Percentiles rank a stretch among this genome's conserved stretches.
Evolutionary conservation across 2,329 filamentous ascomycete genomes (phyloP).

Genomic region (Claviceps sp.): DNA sequence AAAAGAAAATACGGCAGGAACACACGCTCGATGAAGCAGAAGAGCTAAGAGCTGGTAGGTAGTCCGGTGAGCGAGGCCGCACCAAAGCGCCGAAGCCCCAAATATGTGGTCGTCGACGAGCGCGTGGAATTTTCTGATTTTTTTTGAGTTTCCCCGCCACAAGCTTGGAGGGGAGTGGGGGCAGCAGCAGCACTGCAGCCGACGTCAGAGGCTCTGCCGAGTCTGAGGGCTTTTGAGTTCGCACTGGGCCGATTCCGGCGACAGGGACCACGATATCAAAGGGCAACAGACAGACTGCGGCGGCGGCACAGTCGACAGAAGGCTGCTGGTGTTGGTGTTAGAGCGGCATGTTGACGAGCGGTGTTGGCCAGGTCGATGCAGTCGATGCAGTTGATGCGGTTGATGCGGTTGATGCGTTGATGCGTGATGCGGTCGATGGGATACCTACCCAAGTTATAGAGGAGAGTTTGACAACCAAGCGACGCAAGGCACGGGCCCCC

Average conservation of each 20-base stretch:
- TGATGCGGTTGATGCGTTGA: no score
- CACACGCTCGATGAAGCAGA: not conserved
- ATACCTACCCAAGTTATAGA: no score
- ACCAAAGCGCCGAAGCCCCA: slow-evolving; percentile 1
- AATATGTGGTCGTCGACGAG: not conserved
- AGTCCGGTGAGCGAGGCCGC: slow-evolving; percentile 2
- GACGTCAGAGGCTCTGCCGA: slow-evolving; percentile 6
- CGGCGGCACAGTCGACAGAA: not conserved
- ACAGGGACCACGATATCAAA: not conserved
- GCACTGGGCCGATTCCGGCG: slow-evolving; percentile 6
- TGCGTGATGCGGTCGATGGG: no score
- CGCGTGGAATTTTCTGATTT: slow-evolving; percentile 5
- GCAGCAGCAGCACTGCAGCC: slow-evolving; percentile 3
- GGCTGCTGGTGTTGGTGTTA: not conserved
- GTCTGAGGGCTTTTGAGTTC: not conserved
- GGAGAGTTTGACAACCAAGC: no score
- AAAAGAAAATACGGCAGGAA: not conserved
- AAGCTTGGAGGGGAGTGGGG: slow-evolving; percentile 4
- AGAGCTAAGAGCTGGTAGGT: slow-evolving; percentile 1
- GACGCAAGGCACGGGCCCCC: no score
- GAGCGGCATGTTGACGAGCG: slow-evolving; percentile 1
- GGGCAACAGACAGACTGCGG: not conserved
- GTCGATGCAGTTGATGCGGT: no score
- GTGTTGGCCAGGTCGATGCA: not conserved
- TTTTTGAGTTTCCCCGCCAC: slow-evolving; percentile 4